Conservation (phyloP, 345 rosid species). For the Salix arbutifolia region DNA sequence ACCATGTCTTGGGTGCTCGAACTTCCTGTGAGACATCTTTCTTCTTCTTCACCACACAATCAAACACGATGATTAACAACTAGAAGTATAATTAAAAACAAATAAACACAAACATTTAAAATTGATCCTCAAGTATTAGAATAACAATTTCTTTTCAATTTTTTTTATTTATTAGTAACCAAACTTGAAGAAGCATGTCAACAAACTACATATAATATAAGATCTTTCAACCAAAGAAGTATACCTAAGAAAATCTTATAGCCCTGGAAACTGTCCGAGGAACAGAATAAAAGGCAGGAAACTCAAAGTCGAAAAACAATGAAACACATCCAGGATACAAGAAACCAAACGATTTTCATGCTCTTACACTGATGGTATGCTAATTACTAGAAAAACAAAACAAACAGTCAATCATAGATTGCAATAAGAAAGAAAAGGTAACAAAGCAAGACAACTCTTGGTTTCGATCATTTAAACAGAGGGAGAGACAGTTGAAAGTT, state of each 20-base stretch:
- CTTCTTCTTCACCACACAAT: constrained; percentile 15
- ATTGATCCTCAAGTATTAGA: background rate
- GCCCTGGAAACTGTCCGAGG: background rate
- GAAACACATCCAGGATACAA: background rate
- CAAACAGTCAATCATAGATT: background rate
- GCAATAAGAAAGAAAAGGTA: background rate
- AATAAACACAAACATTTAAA: background rate
- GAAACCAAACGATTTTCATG: background rate
- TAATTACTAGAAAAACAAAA: background rate
- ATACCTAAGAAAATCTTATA: background rate
- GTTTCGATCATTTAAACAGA: background rate
- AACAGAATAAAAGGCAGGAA: background rate
- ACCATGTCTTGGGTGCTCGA: constrained; percentile 94
- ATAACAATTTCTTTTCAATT: background rate
- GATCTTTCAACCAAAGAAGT: background rate
- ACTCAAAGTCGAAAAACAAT: background rate
- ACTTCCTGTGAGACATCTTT: constrained; percentile 88
- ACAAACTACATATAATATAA: background rate
- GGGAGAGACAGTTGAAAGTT: background rate
- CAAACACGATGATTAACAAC: background rate
- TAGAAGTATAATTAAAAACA: background rate
- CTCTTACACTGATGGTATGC: background rate
- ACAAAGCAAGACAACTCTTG: background rate
- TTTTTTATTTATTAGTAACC: background rate
- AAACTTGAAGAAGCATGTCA: background rate